Evolutionary conservation across 2,329 filamentous ascomycete species (phyloP).

Genomic region (Microdochium bolleyi): DNA sequence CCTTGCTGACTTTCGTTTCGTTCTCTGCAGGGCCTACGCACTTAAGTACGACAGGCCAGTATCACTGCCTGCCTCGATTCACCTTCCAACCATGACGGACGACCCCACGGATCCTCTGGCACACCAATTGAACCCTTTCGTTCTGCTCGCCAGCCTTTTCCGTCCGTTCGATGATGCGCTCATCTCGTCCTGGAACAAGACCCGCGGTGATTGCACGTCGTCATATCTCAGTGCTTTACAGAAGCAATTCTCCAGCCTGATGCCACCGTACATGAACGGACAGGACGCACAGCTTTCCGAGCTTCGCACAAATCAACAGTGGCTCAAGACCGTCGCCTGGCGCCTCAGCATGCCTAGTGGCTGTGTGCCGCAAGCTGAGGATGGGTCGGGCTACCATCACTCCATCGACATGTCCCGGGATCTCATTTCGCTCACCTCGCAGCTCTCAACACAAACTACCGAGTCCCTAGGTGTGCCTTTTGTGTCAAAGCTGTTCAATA

Average conservation of each 20-base stretch:
- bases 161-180: constrained; percentile 59
- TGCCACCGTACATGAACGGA: constrained; percentile 41
- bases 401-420: constrained; percentile 56
- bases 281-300: constrained; percentile 48
- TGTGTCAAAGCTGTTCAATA: constrained; percentile 75
- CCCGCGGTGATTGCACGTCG: constrained; percentile 45
- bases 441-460: constrained; percentile 65
- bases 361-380: constrained; percentile 34
- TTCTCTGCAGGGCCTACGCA: constrained; percentile 52
- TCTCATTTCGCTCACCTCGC: constrained; percentile 58
- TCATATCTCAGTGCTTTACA: constrained; percentile 51
- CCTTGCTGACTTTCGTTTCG: background rate
- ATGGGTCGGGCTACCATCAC: constrained; percentile 55
- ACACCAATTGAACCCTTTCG: constrained; percentile 46
- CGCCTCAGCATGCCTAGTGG: constrained; percentile 51
- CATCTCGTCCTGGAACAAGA: constrained; percentile 59
- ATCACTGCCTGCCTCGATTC: constrained; percentile 62
- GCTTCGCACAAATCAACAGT: constrained; percentile 51
- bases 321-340: constrained; percentile 58
- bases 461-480: constrained; percentile 69
- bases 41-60: constrained; percentile 63
- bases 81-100: constrained; percentile 53
- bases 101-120: constrained; percentile 48
- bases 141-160: constrained; percentile 55
- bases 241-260: constrained; percentile 51